A percentile compares a stretch with the other conserved stretches of the same genome.
Conservation (phyloP, 2,329 filamentous ascomycete species). For the Diplodia seriata region DNA sequence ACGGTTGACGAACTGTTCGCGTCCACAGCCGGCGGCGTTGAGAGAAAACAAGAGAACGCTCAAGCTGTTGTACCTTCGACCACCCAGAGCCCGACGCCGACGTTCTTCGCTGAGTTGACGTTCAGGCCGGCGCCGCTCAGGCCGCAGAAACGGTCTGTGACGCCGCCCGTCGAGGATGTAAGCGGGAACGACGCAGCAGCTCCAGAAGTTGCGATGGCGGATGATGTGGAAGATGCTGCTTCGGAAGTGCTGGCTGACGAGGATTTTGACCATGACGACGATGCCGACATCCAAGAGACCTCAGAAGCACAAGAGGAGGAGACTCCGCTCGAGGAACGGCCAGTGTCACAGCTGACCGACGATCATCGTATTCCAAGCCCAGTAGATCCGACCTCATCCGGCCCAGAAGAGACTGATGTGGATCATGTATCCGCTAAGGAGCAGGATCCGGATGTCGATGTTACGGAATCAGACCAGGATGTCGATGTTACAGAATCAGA, state of each 20-base stretch:
- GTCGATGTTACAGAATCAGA: too few relatives aligned
- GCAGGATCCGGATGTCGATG: neutral
- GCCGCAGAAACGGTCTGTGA: neutral
- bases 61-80: neutral
- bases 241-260: neutral
- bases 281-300: neutral
- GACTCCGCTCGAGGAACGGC: neutral
- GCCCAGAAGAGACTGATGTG: neutral
- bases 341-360: neutral
- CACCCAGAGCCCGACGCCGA: neutral
- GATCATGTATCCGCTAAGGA: neutral
- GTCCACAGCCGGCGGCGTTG: neutral
- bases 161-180: neutral
- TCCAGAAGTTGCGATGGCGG: neutral
- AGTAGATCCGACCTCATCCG: neutral
- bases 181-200: neutral
- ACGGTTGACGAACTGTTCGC: neutral
- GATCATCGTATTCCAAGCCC: neutral
- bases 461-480: too few relatives aligned
- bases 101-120: slow-evolving; percentile 7
- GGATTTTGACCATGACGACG: neutral
- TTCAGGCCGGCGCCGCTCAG: slow-evolving; percentile 4
- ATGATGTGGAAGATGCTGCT: neutral
- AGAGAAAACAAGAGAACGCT: neutral
- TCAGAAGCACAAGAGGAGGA: neutral